Percentiles rank a stretch among this genome's conserved stretches.
phyloP scores from a whole-genome alignment of 108 stramenopile species.

The Epipyxis sp. region DNA sequence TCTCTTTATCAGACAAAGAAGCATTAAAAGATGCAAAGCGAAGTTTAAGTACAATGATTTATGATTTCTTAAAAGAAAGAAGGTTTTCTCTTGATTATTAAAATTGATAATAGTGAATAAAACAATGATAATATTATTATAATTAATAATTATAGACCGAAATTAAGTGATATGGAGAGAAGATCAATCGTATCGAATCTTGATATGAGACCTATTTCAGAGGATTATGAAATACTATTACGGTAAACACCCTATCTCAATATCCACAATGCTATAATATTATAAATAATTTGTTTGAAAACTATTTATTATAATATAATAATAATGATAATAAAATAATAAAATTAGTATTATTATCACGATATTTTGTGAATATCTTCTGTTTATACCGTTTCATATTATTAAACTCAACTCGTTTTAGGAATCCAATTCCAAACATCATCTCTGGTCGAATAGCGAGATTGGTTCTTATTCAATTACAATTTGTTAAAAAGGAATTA shows the following conservation, averaged over 20 bases:
- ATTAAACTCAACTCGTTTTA: too few relatives aligned
- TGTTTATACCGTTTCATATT: too few relatives aligned
- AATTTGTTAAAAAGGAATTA: conserved; percentile 45
- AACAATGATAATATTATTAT: too few relatives aligned
- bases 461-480: conserved; percentile 45
- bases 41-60: conserved; percentile 17
- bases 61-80: conserved; percentile 25
- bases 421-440: conserved; percentile 29
- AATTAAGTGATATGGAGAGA: not conserved
- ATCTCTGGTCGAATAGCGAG: conserved; percentile 33
- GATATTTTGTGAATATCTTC: too few relatives aligned
- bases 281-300: too few relatives aligned
- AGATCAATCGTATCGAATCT: not conserved
- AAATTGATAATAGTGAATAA: too few relatives aligned
- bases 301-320: too few relatives aligned
- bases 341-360: too few relatives aligned
- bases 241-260: too few relatives aligned
- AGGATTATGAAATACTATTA: conserved; percentile 25
- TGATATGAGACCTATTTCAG: conserved; percentile 25
- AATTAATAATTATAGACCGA: not conserved
- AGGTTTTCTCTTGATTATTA: too few relatives aligned
- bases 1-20: conserved; percentile 11
- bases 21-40: conserved; percentile 25
- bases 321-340: too few relatives aligned
- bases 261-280: too few relatives aligned